These are phyloP conservation scores for thale cress (Arabidopsis thaliana) DNA, from an alignment of 345 rosid genomes.

Conservation along the genomic window TAIR10.1 NC_003076.8:20528501-20529000, in stretches of 20 bases:
- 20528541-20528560: background rate
- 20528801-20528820: background rate
- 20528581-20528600: conserved; percentile 65
- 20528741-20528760: background rate
- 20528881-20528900: background rate
- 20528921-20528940: background rate
- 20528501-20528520: conserved; percentile 67
- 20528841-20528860: background rate
- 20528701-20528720: conserved; percentile 6
- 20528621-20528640: conserved; percentile 65
- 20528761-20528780: background rate
- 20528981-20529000: background rate
- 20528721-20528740: background rate
- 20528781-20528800: background rate
- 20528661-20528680: conserved; percentile 68
- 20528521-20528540: background rate
- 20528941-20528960: background rate
- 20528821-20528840: background rate
- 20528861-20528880: background rate
- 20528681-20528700: conserved; percentile 3
- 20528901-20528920: background rate
- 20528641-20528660: conserved; percentile 86
- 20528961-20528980: background rate
- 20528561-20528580: background rate
- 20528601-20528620: conserved; percentile 76